A percentile compares a stretch with the other conserved stretches of the same genome.
Conservation (phyloP, 1,139 yeast genomes). For the Sugiyamaella xylanicola region DNA sequence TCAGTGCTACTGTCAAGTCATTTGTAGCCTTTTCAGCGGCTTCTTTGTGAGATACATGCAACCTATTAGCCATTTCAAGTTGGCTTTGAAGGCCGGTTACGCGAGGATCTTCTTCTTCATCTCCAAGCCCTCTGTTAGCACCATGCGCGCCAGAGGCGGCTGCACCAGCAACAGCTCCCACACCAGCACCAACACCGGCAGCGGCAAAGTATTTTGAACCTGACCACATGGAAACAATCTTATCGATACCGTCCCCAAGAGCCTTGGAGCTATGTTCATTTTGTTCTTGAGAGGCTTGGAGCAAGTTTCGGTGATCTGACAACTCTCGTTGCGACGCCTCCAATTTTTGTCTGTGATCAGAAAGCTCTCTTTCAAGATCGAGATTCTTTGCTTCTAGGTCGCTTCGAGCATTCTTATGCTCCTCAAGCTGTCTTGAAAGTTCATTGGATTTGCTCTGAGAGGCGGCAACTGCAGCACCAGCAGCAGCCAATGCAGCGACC, state of each 20-base stretch:
- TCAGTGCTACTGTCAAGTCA: conserved; percentile 34
- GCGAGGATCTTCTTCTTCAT: conserved; percentile 29
- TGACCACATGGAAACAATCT: conserved; percentile 39
- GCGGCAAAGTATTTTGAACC: conserved; percentile 32
- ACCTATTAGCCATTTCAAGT: conserved; percentile 31
- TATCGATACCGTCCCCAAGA: conserved; percentile 33
- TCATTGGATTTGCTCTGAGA: conserved; percentile 34
- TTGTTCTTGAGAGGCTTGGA: conserved; percentile 31
- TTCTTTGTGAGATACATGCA: conserved; percentile 39
- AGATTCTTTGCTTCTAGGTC: conserved; percentile 30
- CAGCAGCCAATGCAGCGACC: conserved; percentile 36
- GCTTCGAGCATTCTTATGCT: conserved; percentile 28
- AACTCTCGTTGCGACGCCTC: conserved; percentile 28
- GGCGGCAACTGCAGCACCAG: conserved; percentile 37
- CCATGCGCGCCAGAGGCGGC: conserved; percentile 22
- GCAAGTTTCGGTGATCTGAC: conserved; percentile 27
- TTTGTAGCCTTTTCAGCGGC: conserved; percentile 39
- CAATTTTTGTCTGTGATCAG: conserved; percentile 26
- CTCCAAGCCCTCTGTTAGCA: conserved; percentile 7
- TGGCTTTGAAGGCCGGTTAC: conserved; percentile 29
- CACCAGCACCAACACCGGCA: conserved; percentile 20
- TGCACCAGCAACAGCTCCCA: conserved; percentile 11
- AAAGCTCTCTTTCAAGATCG: conserved; percentile 29
- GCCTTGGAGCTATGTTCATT: conserved; percentile 34
- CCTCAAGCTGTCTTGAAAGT: conserved; percentile 30